Evolutionary conservation across 2,329 filamentous ascomycete genomes (phyloP), one percentile per base, ranked within the genome.

Genomic region (Hirsutella rhossiliensis): DNA sequence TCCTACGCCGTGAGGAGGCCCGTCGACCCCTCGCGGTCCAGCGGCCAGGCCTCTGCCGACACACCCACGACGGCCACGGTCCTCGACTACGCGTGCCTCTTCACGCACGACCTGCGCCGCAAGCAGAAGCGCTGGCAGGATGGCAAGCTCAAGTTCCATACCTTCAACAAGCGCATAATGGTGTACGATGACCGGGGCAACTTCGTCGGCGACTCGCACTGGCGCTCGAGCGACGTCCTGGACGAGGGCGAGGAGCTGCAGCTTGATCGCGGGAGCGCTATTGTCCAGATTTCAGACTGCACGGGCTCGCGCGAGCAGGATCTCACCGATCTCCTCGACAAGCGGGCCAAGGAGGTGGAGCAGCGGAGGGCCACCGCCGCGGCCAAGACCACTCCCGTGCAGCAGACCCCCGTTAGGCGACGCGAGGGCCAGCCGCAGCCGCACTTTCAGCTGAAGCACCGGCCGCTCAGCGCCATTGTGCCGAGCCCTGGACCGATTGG

Each of bases 91-190:
- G 74, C 78, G 48, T 96, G 89, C 60, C 78, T 96, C 5, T 96
- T 86, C 63, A 94, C 88, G 2, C 79, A 86, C 58, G 89, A 96
- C 58, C 62, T 94, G 37, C 79, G 80, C 42, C 80, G 86, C 45
- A 96, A 96, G 65, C 81, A 87, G 53, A 96, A 96, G 61, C 73
- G 86, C 48, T 96, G 89, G 89, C 87, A 94, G 56, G 89, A 96
- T 80, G 89, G 90, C 31, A 80, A 80, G 42, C 75, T 96, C 48
- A 84, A 83, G 50, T 94, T 83, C 51, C 89, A 96, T 58, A 83
- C 84, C 1, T 95, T 94, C 75, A 96, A 96, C 66, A 86, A 81
- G 57, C 80, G 87, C 5, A 70, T 92, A 47, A 94, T 96, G 86
- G 85, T 94, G 7, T 90, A 92, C 54, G 88, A 95, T 60, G 80